A percentile compares a stretch with the other conserved stretches of the same genome.
These are phyloP conservation scores for Neurospora sp. DNA, from an alignment of 495 filamentous ascomycete genomes.

Conservation along the genomic window DNA sequence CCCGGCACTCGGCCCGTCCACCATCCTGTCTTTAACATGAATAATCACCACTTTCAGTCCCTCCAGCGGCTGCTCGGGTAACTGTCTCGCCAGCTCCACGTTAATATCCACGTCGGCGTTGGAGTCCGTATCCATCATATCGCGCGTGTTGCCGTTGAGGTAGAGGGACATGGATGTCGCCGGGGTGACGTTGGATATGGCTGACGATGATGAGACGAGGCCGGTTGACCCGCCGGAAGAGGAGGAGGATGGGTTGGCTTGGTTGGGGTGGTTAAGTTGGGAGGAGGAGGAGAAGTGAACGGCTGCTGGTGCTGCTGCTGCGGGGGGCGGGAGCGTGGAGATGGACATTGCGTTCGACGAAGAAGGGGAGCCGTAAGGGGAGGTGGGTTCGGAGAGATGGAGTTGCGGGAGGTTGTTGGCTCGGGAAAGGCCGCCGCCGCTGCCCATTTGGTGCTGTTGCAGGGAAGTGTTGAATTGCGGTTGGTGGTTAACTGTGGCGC, in stretches of 20 bases:
- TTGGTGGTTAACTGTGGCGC: background rate
- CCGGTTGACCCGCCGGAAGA: background rate
- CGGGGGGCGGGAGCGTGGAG: background rate
- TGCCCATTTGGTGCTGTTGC: background rate
- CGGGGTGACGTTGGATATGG: background rate
- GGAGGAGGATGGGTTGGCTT: background rate
- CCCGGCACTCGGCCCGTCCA: constrained; percentile 47
- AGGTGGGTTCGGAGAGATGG: background rate
- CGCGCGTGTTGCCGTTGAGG: background rate
- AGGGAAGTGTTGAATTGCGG: background rate
- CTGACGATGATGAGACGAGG: background rate
- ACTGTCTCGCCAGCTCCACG: background rate
- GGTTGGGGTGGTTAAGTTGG: background rate
- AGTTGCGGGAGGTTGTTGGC: background rate
- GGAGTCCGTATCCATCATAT: background rate
- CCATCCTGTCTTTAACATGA: constrained; percentile 68
- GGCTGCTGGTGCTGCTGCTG: background rate
- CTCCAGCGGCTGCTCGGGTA: constrained; percentile 20
- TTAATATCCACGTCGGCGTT: background rate
- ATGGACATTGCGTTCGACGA: background rate
- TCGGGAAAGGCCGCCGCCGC: background rate
- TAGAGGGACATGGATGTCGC: background rate
- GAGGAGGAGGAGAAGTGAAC: background rate
- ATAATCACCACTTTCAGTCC: constrained; percentile 64
- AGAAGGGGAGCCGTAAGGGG: background rate